Evolutionary conservation across 345 rosid genomes (phyloP).

Genomic region (Trapa bicornis): DNA sequence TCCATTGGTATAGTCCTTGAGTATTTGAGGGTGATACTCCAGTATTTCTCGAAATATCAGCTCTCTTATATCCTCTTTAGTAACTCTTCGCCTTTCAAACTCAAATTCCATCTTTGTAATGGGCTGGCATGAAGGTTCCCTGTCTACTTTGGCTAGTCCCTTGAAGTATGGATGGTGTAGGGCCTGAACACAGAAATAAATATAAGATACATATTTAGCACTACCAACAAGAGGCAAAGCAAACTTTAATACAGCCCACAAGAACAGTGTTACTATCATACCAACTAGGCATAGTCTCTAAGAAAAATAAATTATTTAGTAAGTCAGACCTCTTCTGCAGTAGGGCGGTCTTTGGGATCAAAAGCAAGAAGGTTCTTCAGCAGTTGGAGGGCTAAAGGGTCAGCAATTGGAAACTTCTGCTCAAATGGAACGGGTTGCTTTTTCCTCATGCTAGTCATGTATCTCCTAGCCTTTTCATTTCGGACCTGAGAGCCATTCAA

Average conservation of each 20-base stretch:
- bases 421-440: constrained; percentile 49
- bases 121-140: constrained; percentile 81
- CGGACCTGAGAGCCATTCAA: constrained; percentile 31
- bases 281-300: not conserved
- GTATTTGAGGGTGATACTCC: constrained; percentile 76
- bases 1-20: constrained; percentile 61
- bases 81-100: constrained; percentile 65
- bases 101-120: constrained; percentile 79
- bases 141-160: constrained; percentile 67
- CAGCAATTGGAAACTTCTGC: constrained; percentile 63
- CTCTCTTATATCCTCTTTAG: constrained; percentile 70
- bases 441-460: constrained; percentile 69
- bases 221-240: not conserved
- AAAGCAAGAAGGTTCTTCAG: constrained; percentile 66
- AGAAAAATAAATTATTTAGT: not conserved
- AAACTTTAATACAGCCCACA: too few relatives aligned
- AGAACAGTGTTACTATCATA: too few relatives aligned
- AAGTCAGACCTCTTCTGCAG: constrained; percentile 55
- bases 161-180: constrained; percentile 74
- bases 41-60: constrained; percentile 63
- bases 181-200: constrained; percentile 28
- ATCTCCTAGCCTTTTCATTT: constrained; percentile 79
- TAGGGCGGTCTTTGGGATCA: constrained; percentile 74
- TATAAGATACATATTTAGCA: not conserved
- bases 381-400: constrained; percentile 55